These are phyloP conservation scores for Nothophytophthora sp. DNA, from an alignment of 352 stramenopile species.

Conservation along the genomic window DNA sequence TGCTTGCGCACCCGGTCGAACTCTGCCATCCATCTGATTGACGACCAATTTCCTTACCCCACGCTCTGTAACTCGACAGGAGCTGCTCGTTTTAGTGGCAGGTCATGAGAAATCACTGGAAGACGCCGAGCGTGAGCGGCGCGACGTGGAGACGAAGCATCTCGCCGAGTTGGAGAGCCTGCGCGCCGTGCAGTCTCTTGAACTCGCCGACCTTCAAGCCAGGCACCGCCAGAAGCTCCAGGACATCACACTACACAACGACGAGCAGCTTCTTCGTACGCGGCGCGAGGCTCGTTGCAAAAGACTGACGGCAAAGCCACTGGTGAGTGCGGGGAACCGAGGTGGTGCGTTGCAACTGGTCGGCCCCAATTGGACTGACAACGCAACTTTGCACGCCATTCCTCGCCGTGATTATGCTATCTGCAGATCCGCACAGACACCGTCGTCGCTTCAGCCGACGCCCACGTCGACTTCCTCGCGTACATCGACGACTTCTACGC, in stretches of 20 bases:
- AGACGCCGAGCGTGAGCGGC: slow-evolving; percentile 22
- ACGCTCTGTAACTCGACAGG: slow-evolving; percentile 17
- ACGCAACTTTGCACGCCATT: background rate
- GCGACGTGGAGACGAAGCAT: slow-evolving; percentile 39
- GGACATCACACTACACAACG: slow-evolving; percentile 45
- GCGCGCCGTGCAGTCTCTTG: slow-evolving; percentile 43
- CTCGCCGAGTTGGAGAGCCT: slow-evolving; percentile 47
- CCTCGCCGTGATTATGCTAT: background rate
- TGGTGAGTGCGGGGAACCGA: background rate
- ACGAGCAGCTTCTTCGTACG: slow-evolving; percentile 35
- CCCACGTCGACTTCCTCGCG: slow-evolving; percentile 52
- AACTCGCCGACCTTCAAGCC: slow-evolving; percentile 46
- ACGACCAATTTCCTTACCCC: too few relatives aligned
- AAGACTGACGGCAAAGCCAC: too few relatives aligned
- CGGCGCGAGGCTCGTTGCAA: slow-evolving; percentile 23
- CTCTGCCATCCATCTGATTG: background rate
- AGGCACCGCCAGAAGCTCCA: slow-evolving; percentile 58
- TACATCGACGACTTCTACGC: slow-evolving; percentile 76
- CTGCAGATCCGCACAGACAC: slow-evolving; percentile 25
- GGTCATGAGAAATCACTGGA: slow-evolving; percentile 48
- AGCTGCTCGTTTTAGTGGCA: slow-evolving; percentile 41
- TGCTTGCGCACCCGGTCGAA: background rate
- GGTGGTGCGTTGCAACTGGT: background rate
- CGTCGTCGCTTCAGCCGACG: too few relatives aligned
- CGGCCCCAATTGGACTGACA: too few relatives aligned